Percentiles rank a stretch among this genome's conserved stretches.
phyloP scores from a whole-genome alignment of 73 alveolate species.

The Tetrahymena elliotti region DNA sequence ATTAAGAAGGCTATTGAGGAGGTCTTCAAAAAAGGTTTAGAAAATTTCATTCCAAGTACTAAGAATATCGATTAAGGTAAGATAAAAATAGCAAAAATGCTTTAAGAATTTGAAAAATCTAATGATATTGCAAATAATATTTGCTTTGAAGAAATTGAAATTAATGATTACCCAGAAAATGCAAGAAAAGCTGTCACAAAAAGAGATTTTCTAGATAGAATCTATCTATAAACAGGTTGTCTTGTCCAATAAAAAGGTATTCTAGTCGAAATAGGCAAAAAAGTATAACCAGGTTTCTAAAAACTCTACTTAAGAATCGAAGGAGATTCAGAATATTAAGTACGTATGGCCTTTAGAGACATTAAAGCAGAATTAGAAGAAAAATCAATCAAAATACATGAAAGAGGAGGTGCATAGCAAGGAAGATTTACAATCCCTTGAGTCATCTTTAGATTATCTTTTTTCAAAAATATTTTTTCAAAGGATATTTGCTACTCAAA shows the following conservation, averaged over 20 bases:
- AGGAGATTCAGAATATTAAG: not conserved
- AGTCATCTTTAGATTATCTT: too few relatives aligned
- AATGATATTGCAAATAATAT: constrained; percentile 71
- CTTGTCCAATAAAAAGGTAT: not conserved
- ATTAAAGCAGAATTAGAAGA: not conserved
- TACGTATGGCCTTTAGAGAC: not conserved
- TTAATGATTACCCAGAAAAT: constrained; percentile 90
- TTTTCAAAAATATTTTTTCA: too few relatives aligned
- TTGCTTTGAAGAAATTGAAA: constrained; percentile 84
- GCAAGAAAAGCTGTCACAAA: constrained; percentile 81
- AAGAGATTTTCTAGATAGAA: constrained; percentile 59
- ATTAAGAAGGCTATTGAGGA: constrained; percentile 72
- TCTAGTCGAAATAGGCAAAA: not conserved
- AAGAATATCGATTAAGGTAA: constrained; percentile 78
- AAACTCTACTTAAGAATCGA: not conserved
- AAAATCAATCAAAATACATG: not conserved
- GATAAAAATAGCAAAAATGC: constrained; percentile 75
- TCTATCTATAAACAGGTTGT: not conserved
- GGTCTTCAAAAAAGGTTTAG: constrained; percentile 75
- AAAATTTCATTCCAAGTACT: constrained; percentile 67
- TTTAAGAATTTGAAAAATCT: constrained; percentile 79
- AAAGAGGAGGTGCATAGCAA: not conserved
- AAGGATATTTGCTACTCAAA: too few relatives aligned
- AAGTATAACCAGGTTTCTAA: not conserved
- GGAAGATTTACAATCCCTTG: not conserved